These are phyloP conservation scores for Acer saccharum DNA, from an alignment of 345 rosid species.

Conservation along the genomic window DNA sequence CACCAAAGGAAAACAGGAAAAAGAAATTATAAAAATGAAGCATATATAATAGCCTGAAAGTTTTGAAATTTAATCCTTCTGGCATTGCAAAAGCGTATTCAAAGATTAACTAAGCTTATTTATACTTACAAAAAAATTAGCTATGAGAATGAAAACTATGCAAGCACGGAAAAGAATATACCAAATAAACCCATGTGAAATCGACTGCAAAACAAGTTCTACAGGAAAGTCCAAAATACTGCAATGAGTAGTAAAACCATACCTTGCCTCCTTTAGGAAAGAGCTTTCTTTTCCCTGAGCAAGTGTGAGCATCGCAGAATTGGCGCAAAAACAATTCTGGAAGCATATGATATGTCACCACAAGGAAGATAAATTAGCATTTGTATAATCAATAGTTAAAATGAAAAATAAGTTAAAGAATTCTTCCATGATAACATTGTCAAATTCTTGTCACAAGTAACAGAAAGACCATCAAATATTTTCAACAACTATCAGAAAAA, in stretches of 20 bases:
- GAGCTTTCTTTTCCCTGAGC: slow-evolving; percentile 56
- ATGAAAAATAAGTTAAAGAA: slow-evolving; percentile 10
- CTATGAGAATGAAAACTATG: not conserved
- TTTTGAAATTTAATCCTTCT: not conserved
- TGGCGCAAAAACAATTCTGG: slow-evolving; percentile 83
- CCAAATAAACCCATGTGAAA: not conserved
- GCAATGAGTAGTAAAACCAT: slow-evolving; percentile 17
- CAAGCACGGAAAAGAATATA: slow-evolving; percentile 6
- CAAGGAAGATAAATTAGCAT: slow-evolving; percentile 17
- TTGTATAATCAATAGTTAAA: slow-evolving; percentile 3
- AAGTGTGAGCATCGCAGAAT: slow-evolving; percentile 93
- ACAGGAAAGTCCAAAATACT: not conserved
- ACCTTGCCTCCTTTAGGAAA: slow-evolving; percentile 93
- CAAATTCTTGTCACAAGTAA: slow-evolving; percentile 5
- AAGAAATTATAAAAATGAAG: slow-evolving; percentile 2
- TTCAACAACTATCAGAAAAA: slow-evolving; percentile 14
- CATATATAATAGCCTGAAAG: not conserved
- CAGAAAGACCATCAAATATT: slow-evolving; percentile 1
- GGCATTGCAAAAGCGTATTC: not conserved
- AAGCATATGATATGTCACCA: slow-evolving; percentile 18
- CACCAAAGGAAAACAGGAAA: slow-evolving; percentile 20
- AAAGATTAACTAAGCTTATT: slow-evolving; percentile 9
- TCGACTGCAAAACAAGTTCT: slow-evolving; percentile 4
- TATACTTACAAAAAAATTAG: slow-evolving; percentile 6
- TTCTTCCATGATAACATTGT: slow-evolving; percentile 3